These are phyloP conservation scores for Agaricus subrufescens DNA, from an alignment of 768 basidiomycete genomes.

Conservation along the genomic window DNA sequence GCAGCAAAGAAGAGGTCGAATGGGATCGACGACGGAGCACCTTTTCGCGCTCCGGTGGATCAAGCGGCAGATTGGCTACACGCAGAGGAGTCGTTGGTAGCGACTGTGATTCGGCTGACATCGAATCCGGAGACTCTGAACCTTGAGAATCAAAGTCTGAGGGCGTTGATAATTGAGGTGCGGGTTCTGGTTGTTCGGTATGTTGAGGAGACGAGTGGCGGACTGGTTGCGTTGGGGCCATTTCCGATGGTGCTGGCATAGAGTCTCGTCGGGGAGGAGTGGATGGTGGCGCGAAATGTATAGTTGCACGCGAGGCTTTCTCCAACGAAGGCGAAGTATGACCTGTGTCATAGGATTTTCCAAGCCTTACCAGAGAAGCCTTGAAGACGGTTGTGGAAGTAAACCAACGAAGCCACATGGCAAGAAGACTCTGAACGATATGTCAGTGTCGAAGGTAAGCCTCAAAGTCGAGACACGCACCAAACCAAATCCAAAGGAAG, in stretches of 20 bases:
- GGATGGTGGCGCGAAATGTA: constrained; percentile 18
- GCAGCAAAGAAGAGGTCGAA: constrained; percentile 9
- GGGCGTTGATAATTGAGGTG: background rate
- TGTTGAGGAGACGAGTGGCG: background rate
- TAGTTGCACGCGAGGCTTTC: background rate
- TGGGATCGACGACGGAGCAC: background rate
- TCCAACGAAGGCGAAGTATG: background rate
- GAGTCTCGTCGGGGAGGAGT: constrained; percentile 6
- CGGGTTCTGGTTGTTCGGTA: no score
- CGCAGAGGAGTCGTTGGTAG: constrained; percentile 14
- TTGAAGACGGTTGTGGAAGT: constrained; percentile 18
- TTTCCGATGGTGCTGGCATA: no score
- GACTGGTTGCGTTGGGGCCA: no score
- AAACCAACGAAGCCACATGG: constrained; percentile 39
- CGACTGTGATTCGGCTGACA: background rate
- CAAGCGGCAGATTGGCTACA: background rate
- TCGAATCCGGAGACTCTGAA: background rate
- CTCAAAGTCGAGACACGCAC: constrained; percentile 20
- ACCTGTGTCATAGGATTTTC: background rate
- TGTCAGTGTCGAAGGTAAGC: background rate
- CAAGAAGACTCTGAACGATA: constrained; percentile 35
- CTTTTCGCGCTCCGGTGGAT: background rate
- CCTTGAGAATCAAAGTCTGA: background rate
- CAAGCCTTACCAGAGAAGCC: background rate
- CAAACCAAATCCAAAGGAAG: constrained; percentile 34